phyloP scores from a whole-genome alignment of 805 yeast genomes.

The Hanseniaspora valbyensis region DNA sequence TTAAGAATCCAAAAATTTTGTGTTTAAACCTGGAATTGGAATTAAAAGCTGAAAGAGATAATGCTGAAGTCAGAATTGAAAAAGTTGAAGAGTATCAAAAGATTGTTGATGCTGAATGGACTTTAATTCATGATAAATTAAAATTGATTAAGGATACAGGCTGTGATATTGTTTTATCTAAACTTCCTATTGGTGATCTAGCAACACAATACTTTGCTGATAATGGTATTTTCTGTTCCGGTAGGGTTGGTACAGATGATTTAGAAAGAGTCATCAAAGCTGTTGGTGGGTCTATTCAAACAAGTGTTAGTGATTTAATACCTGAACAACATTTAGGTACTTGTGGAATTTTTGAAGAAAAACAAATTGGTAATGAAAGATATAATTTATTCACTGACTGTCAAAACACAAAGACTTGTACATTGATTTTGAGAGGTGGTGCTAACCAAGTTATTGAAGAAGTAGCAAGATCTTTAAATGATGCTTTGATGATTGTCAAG shows the following conservation, averaged over 20 bases:
- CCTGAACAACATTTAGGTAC: conserved; percentile 62
- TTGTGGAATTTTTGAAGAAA: conserved; percentile 78
- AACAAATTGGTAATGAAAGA: conserved; percentile 92
- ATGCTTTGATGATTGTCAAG: conserved; percentile 96
- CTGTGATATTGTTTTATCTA: conserved; percentile 84
- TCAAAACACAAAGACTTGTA: conserved; percentile 85
- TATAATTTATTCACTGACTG: conserved; percentile 89
- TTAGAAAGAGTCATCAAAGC: conserved; percentile 87
- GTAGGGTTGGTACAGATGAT: conserved; percentile 81
- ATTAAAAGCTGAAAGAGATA: conserved; percentile 95
- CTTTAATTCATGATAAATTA: conserved; percentile 75
- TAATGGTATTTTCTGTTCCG: conserved; percentile 92
- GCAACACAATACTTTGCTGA: conserved; percentile 99
- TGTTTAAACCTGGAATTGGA: conserved; percentile 87
- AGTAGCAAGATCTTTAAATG: conserved; percentile 94
- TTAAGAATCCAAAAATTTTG: conserved; percentile 68
- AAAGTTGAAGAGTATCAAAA: conserved; percentile 90
- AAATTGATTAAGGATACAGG: conserved; percentile 75
- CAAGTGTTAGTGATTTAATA: conserved; percentile 60
- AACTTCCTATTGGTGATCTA: conserved; percentile 92
- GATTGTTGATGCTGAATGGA: conserved; percentile 99
- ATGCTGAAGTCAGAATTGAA: conserved; percentile 94
- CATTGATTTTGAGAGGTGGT: conserved; percentile 89
- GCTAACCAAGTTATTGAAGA: conserved; percentile 97
- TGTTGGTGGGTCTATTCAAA: conserved; percentile 83